Conservation (phyloP, 306 rosid species). For the Acmispon strigosus region DNA sequence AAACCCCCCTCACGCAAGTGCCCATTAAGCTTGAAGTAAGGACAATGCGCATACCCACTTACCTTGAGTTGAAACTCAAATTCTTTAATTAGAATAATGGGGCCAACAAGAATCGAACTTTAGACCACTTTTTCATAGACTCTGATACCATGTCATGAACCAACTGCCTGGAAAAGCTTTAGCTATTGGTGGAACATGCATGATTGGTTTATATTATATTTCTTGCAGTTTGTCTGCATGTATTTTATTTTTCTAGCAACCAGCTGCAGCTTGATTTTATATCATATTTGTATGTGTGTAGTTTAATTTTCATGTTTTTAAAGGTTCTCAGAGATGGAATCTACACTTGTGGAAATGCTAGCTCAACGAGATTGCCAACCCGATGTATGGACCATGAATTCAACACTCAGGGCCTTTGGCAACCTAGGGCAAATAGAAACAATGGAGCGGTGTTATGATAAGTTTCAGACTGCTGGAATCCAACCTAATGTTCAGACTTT, state of each 20-base stretch:
- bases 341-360: slow-evolving; percentile 70
- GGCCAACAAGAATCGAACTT: too few species aligned
- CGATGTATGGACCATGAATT: slow-evolving; percentile 93
- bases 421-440: slow-evolving; percentile 75
- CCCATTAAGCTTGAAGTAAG: too few species aligned
- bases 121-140: too few species aligned
- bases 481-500: slow-evolving; percentile 83
- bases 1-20: too few species aligned
- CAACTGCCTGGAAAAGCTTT: too few species aligned
- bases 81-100: too few species aligned
- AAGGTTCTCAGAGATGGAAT: slow-evolving; percentile 93
- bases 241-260: slow-evolving; percentile 19
- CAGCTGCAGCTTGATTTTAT: slow-evolving; percentile 21
- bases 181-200: too few species aligned
- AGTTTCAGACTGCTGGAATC: slow-evolving; percentile 78
- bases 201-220: too few species aligned
- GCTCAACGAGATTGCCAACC: slow-evolving; percentile 58
- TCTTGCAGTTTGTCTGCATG: background rate
- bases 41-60: too few species aligned
- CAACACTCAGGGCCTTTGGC: slow-evolving; percentile 89
- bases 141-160: too few species aligned
- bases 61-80: too few species aligned
- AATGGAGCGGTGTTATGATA: slow-evolving; percentile 89
- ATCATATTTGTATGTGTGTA: slow-evolving; percentile 6
- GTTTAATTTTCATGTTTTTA: slow-evolving; percentile 16